A percentile compares a stretch with the other conserved stretches of the same genome.
Evolutionary conservation across 345 rosid genomes (phyloP).

Genomic region (Trapa incisa): DNA sequence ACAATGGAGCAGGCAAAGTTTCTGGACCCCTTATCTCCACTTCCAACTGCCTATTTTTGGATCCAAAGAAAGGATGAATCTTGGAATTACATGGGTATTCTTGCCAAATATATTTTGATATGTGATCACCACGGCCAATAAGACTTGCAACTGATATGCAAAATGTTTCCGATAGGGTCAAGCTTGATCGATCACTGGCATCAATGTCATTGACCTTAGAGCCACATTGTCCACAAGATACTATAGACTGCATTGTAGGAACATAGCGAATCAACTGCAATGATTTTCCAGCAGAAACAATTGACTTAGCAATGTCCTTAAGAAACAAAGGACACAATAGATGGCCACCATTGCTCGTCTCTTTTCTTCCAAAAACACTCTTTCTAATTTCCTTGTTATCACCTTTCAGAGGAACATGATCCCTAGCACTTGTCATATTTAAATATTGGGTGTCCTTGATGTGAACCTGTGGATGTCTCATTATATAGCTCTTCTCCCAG

Average conservation of each 20-base stretch:
- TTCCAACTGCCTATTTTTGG: slow-evolving; percentile 15
- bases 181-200: slow-evolving; percentile 11
- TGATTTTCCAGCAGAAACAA: slow-evolving; percentile 95
- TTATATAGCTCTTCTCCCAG: slow-evolving; percentile 86
- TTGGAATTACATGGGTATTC: slow-evolving; percentile 26
- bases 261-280: slow-evolving; percentile 72
- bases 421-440: slow-evolving; percentile 14
- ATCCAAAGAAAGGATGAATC: slow-evolving; percentile 23
- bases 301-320: slow-evolving; percentile 59
- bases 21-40: slow-evolving; percentile 18
- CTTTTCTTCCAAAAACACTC: slow-evolving; percentile 45
- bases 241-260: slow-evolving; percentile 27
- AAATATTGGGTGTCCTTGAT: slow-evolving; percentile 25
- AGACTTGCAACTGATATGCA: slow-evolving; percentile 69
- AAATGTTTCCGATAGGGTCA: slow-evolving; percentile 71
- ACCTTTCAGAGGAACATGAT: slow-evolving; percentile 12
- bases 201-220: slow-evolving; percentile 19
- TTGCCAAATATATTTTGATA: slow-evolving; percentile 42
- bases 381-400: slow-evolving; percentile 35
- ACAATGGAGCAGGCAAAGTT: slow-evolving; percentile 20
- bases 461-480: slow-evolving; percentile 27
- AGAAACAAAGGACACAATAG: slow-evolving; percentile 62
- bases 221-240: slow-evolving; percentile 22
- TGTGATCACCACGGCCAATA: slow-evolving; percentile 64
- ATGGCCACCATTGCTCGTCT: slow-evolving; percentile 27